Evolutionary conservation across 108 stramenopile species (phyloP).

Genomic region (Nitzschia sp.): DNA sequence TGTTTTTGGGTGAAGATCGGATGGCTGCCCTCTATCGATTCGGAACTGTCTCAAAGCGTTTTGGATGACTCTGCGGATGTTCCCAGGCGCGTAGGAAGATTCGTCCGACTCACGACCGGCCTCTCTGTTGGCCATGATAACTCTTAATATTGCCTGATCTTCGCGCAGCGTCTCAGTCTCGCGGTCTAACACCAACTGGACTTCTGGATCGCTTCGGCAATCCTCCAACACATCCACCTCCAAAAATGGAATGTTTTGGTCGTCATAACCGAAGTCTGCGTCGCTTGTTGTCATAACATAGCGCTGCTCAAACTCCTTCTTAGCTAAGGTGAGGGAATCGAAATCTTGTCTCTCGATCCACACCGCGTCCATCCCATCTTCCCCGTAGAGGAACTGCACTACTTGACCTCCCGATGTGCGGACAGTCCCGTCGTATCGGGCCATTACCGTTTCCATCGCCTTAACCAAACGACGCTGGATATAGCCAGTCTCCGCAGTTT

Average conservation of each 20-base stretch:
- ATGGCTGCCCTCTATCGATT: constrained; percentile 83
- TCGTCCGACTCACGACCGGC: constrained; percentile 84
- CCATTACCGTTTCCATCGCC: constrained; percentile 98
- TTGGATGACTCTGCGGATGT: constrained; percentile 88
- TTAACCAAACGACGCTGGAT: constrained; percentile 99
- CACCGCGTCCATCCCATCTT: constrained; percentile 99
- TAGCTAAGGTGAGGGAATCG: constrained; percentile 80
- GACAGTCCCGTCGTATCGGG: constrained; percentile 96
- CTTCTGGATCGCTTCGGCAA: constrained; percentile 85
- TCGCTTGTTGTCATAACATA: constrained; percentile 78
- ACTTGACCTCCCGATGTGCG: constrained; percentile 91
- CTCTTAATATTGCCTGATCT: constrained; percentile 85
- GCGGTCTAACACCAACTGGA: constrained; percentile 83
- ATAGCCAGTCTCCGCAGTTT: constrained; percentile 99
- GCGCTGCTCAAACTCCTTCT: constrained; percentile 77
- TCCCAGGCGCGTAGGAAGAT: constrained; percentile 91
- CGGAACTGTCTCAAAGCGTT: constrained; percentile 92
- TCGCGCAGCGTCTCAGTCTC: constrained; percentile 85
- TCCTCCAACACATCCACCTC: constrained; percentile 79
- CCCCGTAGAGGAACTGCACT: constrained; percentile 99
- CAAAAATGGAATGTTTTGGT: constrained; percentile 81
- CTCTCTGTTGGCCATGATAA: constrained; percentile 90
- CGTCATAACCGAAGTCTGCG: constrained; percentile 87
- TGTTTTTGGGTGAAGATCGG: constrained; percentile 88
- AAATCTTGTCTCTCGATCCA: constrained; percentile 98